Conservation (phyloP, 805 yeast genomes). For the Metschnikowia cerradonensis region DNA sequence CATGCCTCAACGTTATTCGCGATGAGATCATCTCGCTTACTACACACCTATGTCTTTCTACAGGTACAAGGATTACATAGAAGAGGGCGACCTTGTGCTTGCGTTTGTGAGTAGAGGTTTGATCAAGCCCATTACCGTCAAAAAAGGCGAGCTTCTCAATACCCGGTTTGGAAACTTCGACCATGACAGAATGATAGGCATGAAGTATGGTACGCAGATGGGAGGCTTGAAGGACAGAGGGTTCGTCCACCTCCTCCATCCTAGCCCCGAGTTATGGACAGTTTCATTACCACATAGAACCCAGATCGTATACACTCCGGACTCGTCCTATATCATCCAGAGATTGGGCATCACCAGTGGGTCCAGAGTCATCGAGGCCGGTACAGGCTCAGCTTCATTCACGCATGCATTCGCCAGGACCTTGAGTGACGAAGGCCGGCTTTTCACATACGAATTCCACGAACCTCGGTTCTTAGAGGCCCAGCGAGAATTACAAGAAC, state of each 20-base stretch:
- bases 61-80: constrained; percentile 60
- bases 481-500: constrained; percentile 65
- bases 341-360: constrained; percentile 71
- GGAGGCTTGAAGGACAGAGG: constrained; percentile 73
- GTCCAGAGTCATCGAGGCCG: constrained; percentile 86
- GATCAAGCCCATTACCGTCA: constrained; percentile 68
- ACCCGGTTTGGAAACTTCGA: constrained; percentile 88
- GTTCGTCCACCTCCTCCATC: constrained; percentile 81
- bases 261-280: constrained; percentile 96
- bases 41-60: constrained; percentile 46
- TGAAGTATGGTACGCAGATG: constrained; percentile 80
- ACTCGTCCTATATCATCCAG: constrained; percentile 85
- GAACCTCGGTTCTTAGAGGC: constrained; percentile 81
- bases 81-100: constrained; percentile 82
- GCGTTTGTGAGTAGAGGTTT: constrained; percentile 81
- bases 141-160: constrained; percentile 58
- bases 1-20: neutral
- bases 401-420: constrained; percentile 90
- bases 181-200: constrained; percentile 80
- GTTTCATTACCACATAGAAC: constrained; percentile 95
- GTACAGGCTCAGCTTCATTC: constrained; percentile 96
- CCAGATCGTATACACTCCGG: constrained; percentile 95
- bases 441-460: constrained; percentile 90
- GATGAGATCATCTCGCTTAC: neutral
- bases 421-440: constrained; percentile 53